Percentiles rank a stretch among this genome's conserved stretches.
These are phyloP conservation scores for Fragilaria crotonensis DNA, from an alignment of 108 stramenopile species.

Conservation along the genomic window DNA sequence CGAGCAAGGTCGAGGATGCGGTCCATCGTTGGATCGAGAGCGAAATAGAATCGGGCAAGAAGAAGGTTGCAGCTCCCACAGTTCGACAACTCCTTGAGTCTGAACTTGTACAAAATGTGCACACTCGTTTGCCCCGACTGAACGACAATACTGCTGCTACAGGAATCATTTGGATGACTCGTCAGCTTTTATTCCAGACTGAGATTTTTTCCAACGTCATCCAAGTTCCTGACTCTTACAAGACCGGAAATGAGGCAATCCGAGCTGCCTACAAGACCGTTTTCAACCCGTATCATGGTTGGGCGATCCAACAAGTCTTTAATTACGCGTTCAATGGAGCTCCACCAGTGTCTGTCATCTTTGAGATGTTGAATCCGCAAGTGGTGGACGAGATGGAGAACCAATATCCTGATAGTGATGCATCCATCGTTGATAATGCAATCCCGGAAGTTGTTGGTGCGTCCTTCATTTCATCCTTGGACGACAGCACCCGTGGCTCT, in stretches of 20 bases:
- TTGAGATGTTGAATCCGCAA: slow-evolving; percentile 21
- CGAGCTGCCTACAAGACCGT: slow-evolving; percentile 50
- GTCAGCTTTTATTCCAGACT: slow-evolving; percentile 26
- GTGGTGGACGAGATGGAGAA: background rate
- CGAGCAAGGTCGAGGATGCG: slow-evolving; percentile 38
- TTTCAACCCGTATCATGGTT: slow-evolving; percentile 59
- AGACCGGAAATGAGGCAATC: slow-evolving; percentile 26
- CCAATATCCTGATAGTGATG: background rate
- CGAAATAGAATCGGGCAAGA: background rate
- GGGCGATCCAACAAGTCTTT: slow-evolving; percentile 59
- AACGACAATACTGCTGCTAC: slow-evolving; percentile 18
- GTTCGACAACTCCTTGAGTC: slow-evolving; percentile 29
- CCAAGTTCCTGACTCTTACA: slow-evolving; percentile 24
- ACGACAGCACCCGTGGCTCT: background rate
- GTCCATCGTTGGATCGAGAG: slow-evolving; percentile 22
- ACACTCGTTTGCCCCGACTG: slow-evolving; percentile 20
- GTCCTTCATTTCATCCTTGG: background rate
- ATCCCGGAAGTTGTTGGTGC: background rate
- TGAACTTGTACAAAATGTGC: slow-evolving; percentile 17
- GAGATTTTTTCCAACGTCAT: slow-evolving; percentile 35
- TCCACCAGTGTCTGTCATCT: slow-evolving; percentile 31
- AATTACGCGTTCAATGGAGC: slow-evolving; percentile 40
- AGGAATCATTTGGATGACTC: slow-evolving; percentile 19
- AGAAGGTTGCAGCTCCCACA: slow-evolving; percentile 16
- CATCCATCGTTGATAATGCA: background rate